Percentiles rank a stretch among this genome's conserved stretches.
Conservation (phyloP, 2,329 filamentous ascomycete genomes). For the Fusarium gaditjirri region DNA sequence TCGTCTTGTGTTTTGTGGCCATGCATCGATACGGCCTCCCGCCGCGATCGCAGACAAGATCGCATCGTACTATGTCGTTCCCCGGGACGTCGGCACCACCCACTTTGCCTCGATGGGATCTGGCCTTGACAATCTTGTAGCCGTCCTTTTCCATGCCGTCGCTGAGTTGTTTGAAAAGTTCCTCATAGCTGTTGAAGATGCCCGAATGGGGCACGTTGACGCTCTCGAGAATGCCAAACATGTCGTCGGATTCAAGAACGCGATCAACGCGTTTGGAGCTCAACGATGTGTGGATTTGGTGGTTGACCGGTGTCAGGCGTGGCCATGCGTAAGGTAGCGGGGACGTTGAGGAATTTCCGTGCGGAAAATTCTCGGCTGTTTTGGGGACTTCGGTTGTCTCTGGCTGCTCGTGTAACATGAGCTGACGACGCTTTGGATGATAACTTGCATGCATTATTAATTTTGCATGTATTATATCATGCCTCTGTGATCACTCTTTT, state of each 20-base stretch:
- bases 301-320: conserved; percentile 45
- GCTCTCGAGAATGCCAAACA: conserved; percentile 58
- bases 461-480: not conserved
- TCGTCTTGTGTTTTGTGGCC: conserved; percentile 58
- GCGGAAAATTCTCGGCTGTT: conserved; percentile 41
- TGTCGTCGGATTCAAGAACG: conserved; percentile 43
- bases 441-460: not conserved
- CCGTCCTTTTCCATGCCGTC: conserved; percentile 56
- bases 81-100: conserved; percentile 54
- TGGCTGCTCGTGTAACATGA: not conserved
- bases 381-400: not conserved
- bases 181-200: conserved; percentile 55
- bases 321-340: conserved; percentile 34
- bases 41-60: conserved; percentile 58
- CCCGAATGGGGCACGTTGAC: conserved; percentile 51
- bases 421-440: not conserved
- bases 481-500: not conserved
- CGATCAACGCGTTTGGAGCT: conserved; percentile 43
- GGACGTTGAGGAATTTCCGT: conserved; percentile 38
- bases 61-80: conserved; percentile 57
- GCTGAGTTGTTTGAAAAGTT: conserved; percentile 54
- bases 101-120: conserved; percentile 55
- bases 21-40: conserved; percentile 56
- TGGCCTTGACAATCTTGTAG: conserved; percentile 59
- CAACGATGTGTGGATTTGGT: conserved; percentile 46